Percentiles rank a stretch among this genome's conserved stretches.
Conservation (phyloP, 2,329 filamentous ascomycete species). For the Colletotrichum lupini region DNA sequence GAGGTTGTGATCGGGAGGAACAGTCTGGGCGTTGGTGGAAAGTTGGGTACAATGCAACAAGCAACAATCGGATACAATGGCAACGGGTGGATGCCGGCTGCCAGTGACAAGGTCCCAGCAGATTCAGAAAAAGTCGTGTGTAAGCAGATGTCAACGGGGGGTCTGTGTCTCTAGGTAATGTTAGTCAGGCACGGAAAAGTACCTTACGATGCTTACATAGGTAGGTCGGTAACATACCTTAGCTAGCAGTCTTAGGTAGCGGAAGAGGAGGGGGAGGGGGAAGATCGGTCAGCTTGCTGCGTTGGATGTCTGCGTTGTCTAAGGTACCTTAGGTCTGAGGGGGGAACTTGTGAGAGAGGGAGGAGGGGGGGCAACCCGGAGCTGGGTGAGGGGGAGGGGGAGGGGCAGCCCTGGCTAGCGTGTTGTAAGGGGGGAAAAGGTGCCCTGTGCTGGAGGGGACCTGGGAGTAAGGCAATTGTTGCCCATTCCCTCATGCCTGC, state of each 20-base stretch:
- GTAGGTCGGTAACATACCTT: not conserved
- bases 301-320: not conserved
- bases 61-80: slow-evolving; percentile 5
- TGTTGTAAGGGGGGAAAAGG: not conserved
- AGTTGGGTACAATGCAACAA: not conserved
- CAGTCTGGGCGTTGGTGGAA: not conserved
- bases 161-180: not conserved
- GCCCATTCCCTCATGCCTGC: not conserved
- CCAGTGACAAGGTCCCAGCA: not conserved
- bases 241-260: not conserved
- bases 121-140: not conserved
- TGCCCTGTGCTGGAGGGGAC: not conserved
- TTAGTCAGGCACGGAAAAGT: slow-evolving; percentile 1
- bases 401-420: slow-evolving; percentile 11
- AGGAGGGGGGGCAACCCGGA: not conserved
- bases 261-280: not conserved
- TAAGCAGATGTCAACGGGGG: slow-evolving; percentile 1
- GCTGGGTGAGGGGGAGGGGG: not conserved
- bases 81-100: not conserved
- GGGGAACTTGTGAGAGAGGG: not conserved
- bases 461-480: not conserved
- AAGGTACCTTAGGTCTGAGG: not conserved
- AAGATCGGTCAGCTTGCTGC: not conserved
- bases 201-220: not conserved
- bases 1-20: not conserved